Evolutionary conservation across 352 stramenopile species (phyloP).

Genomic region (Hyaloperonospora brassicae): DNA sequence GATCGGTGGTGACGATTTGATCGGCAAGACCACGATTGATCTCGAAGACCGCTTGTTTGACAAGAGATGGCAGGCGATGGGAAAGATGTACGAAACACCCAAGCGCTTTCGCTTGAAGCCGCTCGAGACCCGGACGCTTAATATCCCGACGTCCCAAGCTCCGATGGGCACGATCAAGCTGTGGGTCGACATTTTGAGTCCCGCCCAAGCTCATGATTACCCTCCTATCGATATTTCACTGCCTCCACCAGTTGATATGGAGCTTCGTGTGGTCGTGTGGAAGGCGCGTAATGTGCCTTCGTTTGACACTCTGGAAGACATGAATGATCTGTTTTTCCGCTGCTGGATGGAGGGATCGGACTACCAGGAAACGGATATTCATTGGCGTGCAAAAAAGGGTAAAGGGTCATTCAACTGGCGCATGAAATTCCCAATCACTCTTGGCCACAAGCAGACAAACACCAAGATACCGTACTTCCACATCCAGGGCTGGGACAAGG

Average conservation of each 20-base stretch:
- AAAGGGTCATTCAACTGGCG: constrained; percentile 93
- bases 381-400: constrained; percentile 91
- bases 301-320: constrained; percentile 82
- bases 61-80: constrained; percentile 78
- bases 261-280: constrained; percentile 91
- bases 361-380: constrained; percentile 87
- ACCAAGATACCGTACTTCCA: constrained; percentile 91
- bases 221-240: constrained; percentile 78
- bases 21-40: constrained; percentile 89
- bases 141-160: constrained; percentile 75
- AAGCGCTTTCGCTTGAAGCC: constrained; percentile 64
- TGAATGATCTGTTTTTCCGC: constrained; percentile 91
- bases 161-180: constrained; percentile 80
- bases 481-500: constrained; percentile 91
- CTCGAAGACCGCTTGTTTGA: constrained; percentile 91
- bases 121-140: constrained; percentile 76
- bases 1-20: constrained; percentile 87
- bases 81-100: constrained; percentile 75
- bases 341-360: constrained; percentile 81
- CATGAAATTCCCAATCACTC: constrained; percentile 89
- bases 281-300: constrained; percentile 85
- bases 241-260: constrained; percentile 76
- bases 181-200: constrained; percentile 89
- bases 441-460: constrained; percentile 78
- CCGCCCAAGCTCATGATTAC: constrained; percentile 67